Evolutionary conservation across 768 basidiomycete genomes (phyloP).

Genomic region (Rhodocollybia butyracea): DNA sequence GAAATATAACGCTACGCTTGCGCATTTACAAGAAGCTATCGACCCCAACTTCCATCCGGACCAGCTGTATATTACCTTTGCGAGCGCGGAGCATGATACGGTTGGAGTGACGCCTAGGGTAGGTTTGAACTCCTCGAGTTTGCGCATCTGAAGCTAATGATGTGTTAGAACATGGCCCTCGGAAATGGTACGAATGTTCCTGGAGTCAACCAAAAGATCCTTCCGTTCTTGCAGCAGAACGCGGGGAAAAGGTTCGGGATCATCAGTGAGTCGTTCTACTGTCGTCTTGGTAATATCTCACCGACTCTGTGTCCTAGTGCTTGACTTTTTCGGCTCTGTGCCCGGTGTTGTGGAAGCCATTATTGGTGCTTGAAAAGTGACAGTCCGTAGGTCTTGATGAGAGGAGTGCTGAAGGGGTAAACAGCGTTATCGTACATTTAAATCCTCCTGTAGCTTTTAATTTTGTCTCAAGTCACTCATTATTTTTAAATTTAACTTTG

Average conservation of each 20-base stretch:
- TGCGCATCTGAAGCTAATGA: background rate
- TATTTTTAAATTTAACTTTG: no score
- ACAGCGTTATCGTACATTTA: no score
- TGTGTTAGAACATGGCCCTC: constrained; percentile 37
- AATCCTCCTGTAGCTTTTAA: no score
- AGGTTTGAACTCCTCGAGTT: background rate
- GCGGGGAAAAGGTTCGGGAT: constrained; percentile 45
- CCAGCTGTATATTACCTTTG: constrained; percentile 46
- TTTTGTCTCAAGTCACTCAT: no score
- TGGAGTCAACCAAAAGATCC: constrained; percentile 42
- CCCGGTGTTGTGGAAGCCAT: constrained; percentile 45
- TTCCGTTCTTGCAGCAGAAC: constrained; percentile 38
- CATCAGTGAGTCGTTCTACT: constrained; percentile 33
- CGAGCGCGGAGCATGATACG: constrained; percentile 37
- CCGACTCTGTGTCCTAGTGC: constrained; percentile 26
- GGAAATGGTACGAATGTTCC: constrained; percentile 32
- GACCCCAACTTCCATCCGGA: constrained; percentile 29
- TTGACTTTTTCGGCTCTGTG: constrained; percentile 45
- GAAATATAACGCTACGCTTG: constrained; percentile 38
- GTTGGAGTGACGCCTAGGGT: constrained; percentile 36
- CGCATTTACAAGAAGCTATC: constrained; percentile 41
- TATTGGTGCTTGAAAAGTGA: constrained; percentile 17
- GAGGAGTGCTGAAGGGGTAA: no score
- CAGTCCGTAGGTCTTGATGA: no score
- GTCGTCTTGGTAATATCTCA: background rate